phyloP scores from a whole-genome alignment of 495 filamentous ascomycete genomes.

The Geoglossum glabrum region DNA sequence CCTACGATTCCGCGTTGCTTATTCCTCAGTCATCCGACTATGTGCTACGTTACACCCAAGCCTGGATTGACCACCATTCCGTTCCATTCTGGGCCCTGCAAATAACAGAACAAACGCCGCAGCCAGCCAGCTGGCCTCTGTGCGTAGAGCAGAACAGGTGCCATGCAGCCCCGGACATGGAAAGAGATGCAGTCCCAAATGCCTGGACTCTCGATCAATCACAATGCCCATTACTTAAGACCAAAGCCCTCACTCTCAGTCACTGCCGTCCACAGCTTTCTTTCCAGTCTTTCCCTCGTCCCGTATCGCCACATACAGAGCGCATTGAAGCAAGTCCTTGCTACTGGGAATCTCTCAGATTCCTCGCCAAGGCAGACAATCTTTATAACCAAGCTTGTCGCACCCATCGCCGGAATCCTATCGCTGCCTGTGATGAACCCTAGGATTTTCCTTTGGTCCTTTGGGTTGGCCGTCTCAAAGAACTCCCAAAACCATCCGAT shows the following conservation, averaged over 20 bases:
- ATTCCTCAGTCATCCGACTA: no score
- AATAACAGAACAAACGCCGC: not conserved
- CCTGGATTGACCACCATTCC: not conserved
- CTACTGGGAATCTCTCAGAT: slow-evolving; percentile 54
- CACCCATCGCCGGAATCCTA: slow-evolving; percentile 78
- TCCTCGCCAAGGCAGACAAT: slow-evolving; percentile 60
- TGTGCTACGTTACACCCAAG: no score
- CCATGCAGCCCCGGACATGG: no score
- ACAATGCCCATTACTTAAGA: slow-evolving; percentile 41
- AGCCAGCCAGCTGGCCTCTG: not conserved
- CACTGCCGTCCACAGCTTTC: slow-evolving; percentile 68
- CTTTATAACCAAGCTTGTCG: slow-evolving; percentile 58
- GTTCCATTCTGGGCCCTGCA: no score
- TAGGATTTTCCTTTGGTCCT: slow-evolving; percentile 56
- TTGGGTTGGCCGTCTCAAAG: slow-evolving; percentile 43
- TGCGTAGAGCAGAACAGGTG: no score
- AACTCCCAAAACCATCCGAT: slow-evolving; percentile 81
- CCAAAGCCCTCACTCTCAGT: slow-evolving; percentile 87
- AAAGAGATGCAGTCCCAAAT: not conserved
- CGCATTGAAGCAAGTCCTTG: slow-evolving; percentile 83
- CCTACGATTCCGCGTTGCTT: no score
- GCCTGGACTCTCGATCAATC: not conserved
- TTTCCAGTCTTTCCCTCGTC: slow-evolving; percentile 42
- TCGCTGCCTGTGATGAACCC: slow-evolving; percentile 90
- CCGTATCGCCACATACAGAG: slow-evolving; percentile 56